These are phyloP conservation scores for Coleophoma eucalyptorum DNA, from an alignment of 2,329 filamentous ascomycete genomes.

Conservation along the genomic window DNA sequence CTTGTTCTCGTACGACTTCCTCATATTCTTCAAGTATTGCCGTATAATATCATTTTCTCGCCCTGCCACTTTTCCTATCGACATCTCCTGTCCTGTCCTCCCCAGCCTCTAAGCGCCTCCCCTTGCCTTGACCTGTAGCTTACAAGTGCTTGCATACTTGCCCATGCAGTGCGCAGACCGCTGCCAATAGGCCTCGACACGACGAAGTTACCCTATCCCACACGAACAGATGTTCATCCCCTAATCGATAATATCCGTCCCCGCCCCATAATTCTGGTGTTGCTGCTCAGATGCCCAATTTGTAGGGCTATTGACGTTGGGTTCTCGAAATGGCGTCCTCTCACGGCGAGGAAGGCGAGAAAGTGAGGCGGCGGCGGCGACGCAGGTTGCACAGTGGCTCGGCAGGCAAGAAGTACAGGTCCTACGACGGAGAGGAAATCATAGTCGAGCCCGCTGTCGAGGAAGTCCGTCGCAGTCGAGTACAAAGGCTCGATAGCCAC, in stretches of 20 bases:
- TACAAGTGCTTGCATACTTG: neutral
- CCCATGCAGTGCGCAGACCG: neutral
- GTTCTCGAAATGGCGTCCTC: constrained; percentile 14
- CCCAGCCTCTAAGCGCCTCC: neutral
- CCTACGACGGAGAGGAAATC: constrained; percentile 14
- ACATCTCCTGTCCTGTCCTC: too few relatives aligned
- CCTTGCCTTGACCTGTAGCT: neutral
- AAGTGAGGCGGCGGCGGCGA: constrained; percentile 14
- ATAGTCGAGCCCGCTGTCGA: constrained; percentile 15
- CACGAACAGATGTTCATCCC: constrained; percentile 16
- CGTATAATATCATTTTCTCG: too few relatives aligned
- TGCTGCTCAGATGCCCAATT: constrained; percentile 9
- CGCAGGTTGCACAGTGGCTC: constrained; percentile 17
- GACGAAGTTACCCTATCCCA: constrained; percentile 10
- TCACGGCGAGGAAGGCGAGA: constrained; percentile 8
- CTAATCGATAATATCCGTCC: constrained; percentile 2
- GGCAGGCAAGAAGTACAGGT: constrained; percentile 12
- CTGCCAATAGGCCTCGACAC: neutral
- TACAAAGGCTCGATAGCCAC: constrained; percentile 23
- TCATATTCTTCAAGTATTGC: too few relatives aligned
- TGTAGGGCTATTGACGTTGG: constrained; percentile 11
- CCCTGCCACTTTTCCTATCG: too few relatives aligned
- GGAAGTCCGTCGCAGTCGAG: constrained; percentile 18
- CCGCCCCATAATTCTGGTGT: neutral
- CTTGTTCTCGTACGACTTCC: too few relatives aligned